Evolutionary conservation across 805 yeast species (phyloP).

Genomic region (Wickerhamiella kurtzmanii): DNA sequence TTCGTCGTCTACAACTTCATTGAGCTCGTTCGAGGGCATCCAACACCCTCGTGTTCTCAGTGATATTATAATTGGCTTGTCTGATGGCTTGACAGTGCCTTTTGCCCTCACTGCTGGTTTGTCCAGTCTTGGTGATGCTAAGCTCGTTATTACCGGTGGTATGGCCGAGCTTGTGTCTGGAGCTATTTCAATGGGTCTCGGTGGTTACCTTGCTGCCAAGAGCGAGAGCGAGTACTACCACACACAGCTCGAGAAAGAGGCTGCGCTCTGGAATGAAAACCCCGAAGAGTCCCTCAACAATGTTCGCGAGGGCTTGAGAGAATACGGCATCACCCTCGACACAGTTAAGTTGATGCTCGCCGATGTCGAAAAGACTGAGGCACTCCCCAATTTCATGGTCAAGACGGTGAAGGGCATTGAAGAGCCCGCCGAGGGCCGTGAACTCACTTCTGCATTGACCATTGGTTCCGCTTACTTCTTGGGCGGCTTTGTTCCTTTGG

Average conservation of each 20-base stretch:
- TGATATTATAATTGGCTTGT: constrained; percentile 82
- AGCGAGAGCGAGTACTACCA: constrained; percentile 41
- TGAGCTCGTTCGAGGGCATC: constrained; percentile 18
- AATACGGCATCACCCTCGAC: constrained; percentile 51
- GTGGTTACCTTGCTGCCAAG: constrained; percentile 91
- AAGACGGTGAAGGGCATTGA: constrained; percentile 86
- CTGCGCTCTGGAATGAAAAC: constrained; percentile 13
- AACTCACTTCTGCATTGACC: constrained; percentile 73
- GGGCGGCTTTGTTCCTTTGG: constrained; percentile 83
- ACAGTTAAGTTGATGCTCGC: constrained; percentile 61
- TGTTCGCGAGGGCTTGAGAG: constrained; percentile 66
- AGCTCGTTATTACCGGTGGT: constrained; percentile 92
- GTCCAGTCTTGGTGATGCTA: constrained; percentile 77
- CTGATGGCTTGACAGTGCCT: constrained; percentile 97
- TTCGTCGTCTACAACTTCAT: constrained; percentile 9
- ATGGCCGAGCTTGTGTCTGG: constrained; percentile 95
- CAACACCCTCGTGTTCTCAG: constrained; percentile 74
- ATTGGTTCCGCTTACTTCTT: constrained; percentile 79
- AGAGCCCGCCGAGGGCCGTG: constrained; percentile 89
- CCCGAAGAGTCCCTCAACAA: constrained; percentile 47
- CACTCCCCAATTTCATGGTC: constrained; percentile 56
- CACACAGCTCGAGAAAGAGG: constrained; percentile 22
- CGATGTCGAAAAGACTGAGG: constrained; percentile 72
- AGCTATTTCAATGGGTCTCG: constrained; percentile 94
- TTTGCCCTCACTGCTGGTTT: constrained; percentile 96